A percentile compares a stretch with the other conserved stretches of the same genome.
These are phyloP conservation scores for Hypomyces rosellus DNA, from an alignment of 2,329 filamentous ascomycete genomes.

Conservation along the genomic window DNA sequence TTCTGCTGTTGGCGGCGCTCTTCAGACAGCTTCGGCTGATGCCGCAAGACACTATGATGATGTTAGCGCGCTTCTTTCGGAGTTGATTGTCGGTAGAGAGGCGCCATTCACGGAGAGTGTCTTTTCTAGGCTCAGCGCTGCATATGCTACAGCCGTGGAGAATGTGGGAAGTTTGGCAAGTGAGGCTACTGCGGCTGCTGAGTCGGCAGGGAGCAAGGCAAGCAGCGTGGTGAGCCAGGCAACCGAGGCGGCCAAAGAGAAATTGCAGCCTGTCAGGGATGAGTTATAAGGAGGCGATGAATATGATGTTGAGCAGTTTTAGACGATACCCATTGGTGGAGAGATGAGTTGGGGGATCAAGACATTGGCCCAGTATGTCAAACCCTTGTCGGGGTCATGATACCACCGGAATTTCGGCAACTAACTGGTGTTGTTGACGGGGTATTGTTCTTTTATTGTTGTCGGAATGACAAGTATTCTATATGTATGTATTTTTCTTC, in stretches of 20 bases:
- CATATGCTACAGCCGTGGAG: constrained; percentile 61
- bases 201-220: constrained; percentile 29
- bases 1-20: constrained; percentile 44
- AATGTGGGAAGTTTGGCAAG: constrained; percentile 41
- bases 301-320: neutral
- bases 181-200: constrained; percentile 27
- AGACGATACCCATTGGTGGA: constrained; percentile 9
- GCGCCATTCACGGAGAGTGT: constrained; percentile 77
- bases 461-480: too few relatives aligned
- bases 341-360: neutral
- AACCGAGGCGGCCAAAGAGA: constrained; percentile 37
- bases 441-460: too few relatives aligned
- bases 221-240: constrained; percentile 34
- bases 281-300: constrained; percentile 30
- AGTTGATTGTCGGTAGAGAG: constrained; percentile 71
- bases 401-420: neutral
- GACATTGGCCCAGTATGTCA: neutral
- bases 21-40: constrained; percentile 55
- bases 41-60: constrained; percentile 60
- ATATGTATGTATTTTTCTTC: neutral
- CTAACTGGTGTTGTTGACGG: neutral
- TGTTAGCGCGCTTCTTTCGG: constrained; percentile 66
- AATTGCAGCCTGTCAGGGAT: constrained; percentile 30
- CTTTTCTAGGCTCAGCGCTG: constrained; percentile 62
- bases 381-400: neutral